phyloP scores from a whole-genome alignment of 2,329 filamentous ascomycete genomes.

The Pseudophaeomoniella oleicola region DNA sequence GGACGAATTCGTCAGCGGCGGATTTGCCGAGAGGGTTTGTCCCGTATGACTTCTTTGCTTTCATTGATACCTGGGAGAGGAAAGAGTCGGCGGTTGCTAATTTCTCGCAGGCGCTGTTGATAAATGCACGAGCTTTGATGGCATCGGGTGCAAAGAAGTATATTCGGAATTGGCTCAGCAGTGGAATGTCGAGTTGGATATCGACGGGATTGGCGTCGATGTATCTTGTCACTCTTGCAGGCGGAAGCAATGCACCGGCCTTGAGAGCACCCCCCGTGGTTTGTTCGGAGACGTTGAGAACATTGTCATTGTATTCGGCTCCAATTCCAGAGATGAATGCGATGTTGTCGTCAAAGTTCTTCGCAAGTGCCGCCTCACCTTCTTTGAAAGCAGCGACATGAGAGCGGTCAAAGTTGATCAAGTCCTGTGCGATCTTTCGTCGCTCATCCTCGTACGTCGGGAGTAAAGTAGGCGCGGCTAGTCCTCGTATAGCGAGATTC shows the following conservation, averaged over 20 bases:
- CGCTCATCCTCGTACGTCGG: conserved; percentile 40
- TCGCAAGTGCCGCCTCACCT: conserved; percentile 49
- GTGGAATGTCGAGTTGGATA: conserved; percentile 62
- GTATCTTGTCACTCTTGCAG: conserved; percentile 57
- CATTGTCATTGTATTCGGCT: conserved; percentile 50
- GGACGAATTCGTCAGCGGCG: conserved; percentile 50
- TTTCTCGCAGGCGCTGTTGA: conserved; percentile 42
- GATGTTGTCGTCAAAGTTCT: conserved; percentile 57
- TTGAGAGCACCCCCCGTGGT: conserved; percentile 16
- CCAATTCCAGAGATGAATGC: conserved; percentile 61
- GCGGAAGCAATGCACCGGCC: conserved; percentile 38
- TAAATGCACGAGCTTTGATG: conserved; percentile 38
- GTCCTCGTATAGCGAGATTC: conserved; percentile 30
- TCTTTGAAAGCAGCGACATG: conserved; percentile 39
- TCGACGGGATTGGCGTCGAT: conserved; percentile 68
- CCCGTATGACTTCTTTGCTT: conserved; percentile 47
- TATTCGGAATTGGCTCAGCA: conserved; percentile 62
- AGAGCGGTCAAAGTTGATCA: conserved; percentile 49
- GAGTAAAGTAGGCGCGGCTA: conserved; percentile 24
- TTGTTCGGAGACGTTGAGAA: conserved; percentile 42
- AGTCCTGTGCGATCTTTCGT: conserved; percentile 45
- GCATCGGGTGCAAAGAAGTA: conserved; percentile 57
- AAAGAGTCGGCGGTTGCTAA: conserved; percentile 39
- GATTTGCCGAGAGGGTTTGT: conserved; percentile 41
- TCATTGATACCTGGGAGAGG: conserved; percentile 43